Percentiles rank a stretch among this genome's conserved stretches.
Conservation (phyloP, 352 stramenopile genomes). For the Pythium scleroteichum region DNA sequence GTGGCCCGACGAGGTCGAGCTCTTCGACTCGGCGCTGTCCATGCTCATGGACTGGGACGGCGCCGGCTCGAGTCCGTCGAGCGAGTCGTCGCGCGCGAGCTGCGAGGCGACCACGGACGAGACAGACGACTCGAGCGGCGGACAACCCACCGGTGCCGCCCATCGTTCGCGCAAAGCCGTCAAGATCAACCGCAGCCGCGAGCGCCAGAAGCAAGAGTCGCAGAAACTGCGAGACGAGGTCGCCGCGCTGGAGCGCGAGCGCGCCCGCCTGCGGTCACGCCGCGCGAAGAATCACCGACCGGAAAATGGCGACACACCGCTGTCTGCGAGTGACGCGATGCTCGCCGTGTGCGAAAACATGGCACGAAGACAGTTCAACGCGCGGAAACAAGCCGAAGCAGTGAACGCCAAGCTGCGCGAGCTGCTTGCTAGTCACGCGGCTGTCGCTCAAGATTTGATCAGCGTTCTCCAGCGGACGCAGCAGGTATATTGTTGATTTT, state of each 20-base stretch:
- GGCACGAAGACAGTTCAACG: conserved; percentile 7
- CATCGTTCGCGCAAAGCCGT: not conserved
- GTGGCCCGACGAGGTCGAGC: too few species aligned
- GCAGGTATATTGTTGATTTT: conserved; percentile 1
- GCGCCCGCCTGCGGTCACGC: not conserved
- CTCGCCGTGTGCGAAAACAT: conserved; percentile 3
- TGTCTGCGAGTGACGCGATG: too few species aligned
- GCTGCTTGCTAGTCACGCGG: not conserved
- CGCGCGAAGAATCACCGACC: not conserved
- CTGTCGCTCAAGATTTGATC: not conserved
- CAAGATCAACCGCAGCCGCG: conserved; percentile 16
- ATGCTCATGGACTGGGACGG: too few species aligned
- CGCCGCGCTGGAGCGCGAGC: conserved; percentile 6
- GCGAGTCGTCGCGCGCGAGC: not conserved
- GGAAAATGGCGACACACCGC: too few species aligned
- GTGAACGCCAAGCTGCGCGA: conserved; percentile 6
- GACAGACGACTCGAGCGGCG: not conserved
- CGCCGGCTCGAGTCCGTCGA: too few species aligned
- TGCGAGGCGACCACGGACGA: not conserved
- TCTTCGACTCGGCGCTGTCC: too few species aligned
- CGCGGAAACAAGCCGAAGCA: conserved; percentile 5
- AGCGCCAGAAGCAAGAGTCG: conserved; percentile 13
- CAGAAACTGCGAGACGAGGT: not conserved
- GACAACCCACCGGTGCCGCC: not conserved
- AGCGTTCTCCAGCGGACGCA: conserved; percentile 1